These are phyloP conservation scores for Camellia japonica DNA, from an alignment of 148 eudicot species.

Conservation along the genomic window DNA sequence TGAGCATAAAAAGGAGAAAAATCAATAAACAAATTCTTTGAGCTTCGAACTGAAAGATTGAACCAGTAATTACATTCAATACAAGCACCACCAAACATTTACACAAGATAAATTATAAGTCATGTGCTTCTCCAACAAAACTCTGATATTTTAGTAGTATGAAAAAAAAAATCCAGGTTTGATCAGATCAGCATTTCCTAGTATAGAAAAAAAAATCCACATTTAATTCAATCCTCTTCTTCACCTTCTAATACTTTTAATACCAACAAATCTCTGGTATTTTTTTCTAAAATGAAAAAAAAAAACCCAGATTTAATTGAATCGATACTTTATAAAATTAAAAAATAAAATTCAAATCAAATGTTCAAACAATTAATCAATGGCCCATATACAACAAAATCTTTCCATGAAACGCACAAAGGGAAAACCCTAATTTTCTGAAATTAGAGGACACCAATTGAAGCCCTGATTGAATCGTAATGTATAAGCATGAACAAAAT, in stretches of 20 bases:
- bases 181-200: background rate
- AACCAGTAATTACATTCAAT: background rate
- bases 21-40: background rate
- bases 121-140: too few relatives aligned
- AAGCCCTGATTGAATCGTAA: background rate
- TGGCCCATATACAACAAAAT: too few relatives aligned
- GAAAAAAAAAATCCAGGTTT: too few relatives aligned
- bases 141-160: too few relatives aligned
- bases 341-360: too few relatives aligned
- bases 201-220: background rate
- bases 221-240: background rate
- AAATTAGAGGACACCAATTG: background rate
- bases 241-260: too few relatives aligned
- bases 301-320: too few relatives aligned
- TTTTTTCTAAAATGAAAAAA: background rate
- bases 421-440: background rate
- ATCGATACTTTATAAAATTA: background rate
- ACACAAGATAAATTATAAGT: background rate
- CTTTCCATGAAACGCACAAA: too few relatives aligned
- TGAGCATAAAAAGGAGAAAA: too few relatives aligned
- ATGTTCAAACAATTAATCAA: too few relatives aligned
- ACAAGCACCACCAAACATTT: background rate
- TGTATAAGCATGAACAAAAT: background rate
- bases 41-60: background rate
- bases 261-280: background rate